A percentile compares a stretch with the other conserved stretches of the same genome.
phyloP scores from a whole-genome alignment of 495 filamentous ascomycete species.

The Xylaria palmicola region DNA sequence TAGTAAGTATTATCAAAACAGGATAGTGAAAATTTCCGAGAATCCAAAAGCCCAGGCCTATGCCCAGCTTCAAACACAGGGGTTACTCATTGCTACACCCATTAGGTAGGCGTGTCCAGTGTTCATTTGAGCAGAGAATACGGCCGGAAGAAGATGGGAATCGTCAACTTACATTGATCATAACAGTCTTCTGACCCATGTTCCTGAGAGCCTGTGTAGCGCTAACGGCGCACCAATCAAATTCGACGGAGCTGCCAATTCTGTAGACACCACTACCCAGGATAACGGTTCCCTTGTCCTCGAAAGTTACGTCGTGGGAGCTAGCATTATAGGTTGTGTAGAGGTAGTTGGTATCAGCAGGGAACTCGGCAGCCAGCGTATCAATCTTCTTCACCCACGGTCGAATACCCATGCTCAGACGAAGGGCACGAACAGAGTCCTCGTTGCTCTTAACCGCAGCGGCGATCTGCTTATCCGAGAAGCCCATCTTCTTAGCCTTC shows the following conservation, averaged over 20 bases:
- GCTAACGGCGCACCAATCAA: constrained; percentile 98
- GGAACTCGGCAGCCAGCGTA: constrained; percentile 95
- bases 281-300: constrained; percentile 88
- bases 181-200: constrained; percentile 96
- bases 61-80: neutral
- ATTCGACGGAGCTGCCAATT: constrained; percentile 96
- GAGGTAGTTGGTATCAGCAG: constrained; percentile 94
- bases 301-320: constrained; percentile 92
- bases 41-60: neutral
- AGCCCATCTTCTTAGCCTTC: constrained; percentile 94
- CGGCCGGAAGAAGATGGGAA: constrained; percentile 7
- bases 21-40: no score
- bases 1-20: no score
- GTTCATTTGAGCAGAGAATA: neutral
- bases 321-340: constrained; percentile 98
- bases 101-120: neutral
- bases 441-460: constrained; percentile 80
- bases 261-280: constrained; percentile 94
- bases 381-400: constrained; percentile 98
- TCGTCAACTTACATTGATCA: constrained; percentile 71
- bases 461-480: constrained; percentile 95
- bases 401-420: constrained; percentile 80
- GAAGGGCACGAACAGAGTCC: constrained; percentile 81
- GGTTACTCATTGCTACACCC: neutral
- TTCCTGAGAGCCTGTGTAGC: constrained; percentile 79